Conservation (phyloP, 768 basidiomycete species). For the Naganishia randhawae region DNA sequence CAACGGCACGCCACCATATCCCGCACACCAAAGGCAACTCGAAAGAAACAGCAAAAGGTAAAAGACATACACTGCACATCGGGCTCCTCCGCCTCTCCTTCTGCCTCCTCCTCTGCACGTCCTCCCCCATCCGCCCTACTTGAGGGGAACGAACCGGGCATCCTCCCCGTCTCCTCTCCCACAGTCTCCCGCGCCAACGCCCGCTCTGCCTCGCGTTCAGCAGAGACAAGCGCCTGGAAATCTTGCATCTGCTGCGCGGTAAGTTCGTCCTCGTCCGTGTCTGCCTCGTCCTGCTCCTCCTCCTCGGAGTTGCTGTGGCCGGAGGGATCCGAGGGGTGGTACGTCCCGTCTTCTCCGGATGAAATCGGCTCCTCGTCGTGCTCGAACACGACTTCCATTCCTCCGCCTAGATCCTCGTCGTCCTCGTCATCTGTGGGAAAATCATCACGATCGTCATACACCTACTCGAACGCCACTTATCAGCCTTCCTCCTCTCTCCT, state of each 20-base stretch:
- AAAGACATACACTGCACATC: slow-evolving; percentile 20
- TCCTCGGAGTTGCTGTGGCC: slow-evolving; percentile 22
- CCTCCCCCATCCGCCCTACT: slow-evolving; percentile 23
- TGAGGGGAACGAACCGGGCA: background rate
- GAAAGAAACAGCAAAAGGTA: background rate
- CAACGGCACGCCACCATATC: background rate
- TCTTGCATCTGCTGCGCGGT: background rate
- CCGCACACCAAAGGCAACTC: slow-evolving; percentile 20
- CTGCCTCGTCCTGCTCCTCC: slow-evolving; percentile 29
- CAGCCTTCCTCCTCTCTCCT: too few relatives aligned
- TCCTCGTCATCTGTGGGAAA: background rate
- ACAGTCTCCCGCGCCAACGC: slow-evolving; percentile 31
- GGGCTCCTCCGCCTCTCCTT: slow-evolving; percentile 30
- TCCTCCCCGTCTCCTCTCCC: slow-evolving; percentile 26
- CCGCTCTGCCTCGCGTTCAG: slow-evolving; percentile 32
- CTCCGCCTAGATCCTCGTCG: slow-evolving; percentile 31
- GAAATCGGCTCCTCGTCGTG: too few relatives aligned
- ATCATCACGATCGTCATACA: slow-evolving; percentile 15
- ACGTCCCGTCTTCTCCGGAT: too few relatives aligned
- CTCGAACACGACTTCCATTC: slow-evolving; percentile 28
- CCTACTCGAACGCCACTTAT: too few relatives aligned
- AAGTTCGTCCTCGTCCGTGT: slow-evolving; percentile 16
- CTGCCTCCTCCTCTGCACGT: slow-evolving; percentile 29
- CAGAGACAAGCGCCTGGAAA: background rate
- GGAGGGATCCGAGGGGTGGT: background rate